Conservation (phyloP, 176 grass and related monocot genomes). For the Raddia distichophylla region DNA sequence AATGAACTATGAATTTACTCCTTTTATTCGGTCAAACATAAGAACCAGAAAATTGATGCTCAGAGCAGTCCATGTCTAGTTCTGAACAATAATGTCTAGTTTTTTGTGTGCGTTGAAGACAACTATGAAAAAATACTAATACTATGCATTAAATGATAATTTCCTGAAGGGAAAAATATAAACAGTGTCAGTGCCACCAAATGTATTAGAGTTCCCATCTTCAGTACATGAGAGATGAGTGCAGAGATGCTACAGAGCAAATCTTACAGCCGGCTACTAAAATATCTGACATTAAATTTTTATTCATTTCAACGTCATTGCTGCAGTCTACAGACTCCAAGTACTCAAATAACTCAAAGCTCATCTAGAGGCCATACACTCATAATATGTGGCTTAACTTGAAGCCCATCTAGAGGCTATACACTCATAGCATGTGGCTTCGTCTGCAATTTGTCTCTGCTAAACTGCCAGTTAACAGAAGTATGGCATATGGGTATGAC, state of each 20-base stretch:
- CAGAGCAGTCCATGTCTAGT: background rate
- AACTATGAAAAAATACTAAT: background rate
- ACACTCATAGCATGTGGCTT: background rate
- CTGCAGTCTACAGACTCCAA: background rate
- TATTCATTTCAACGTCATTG: background rate
- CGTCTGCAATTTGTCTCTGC: background rate
- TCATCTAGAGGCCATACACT: background rate
- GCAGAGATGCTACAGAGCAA: background rate
- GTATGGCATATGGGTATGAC: background rate
- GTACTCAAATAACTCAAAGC: slow-evolving; percentile 3
- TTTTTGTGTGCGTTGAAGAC: background rate
- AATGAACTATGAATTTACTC: background rate
- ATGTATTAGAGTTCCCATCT: slow-evolving; percentile 6
- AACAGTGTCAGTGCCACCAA: background rate
- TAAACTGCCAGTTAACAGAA: background rate
- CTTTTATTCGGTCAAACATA: background rate
- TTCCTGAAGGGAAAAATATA: background rate
- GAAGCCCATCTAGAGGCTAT: background rate
- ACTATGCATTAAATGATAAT: background rate
- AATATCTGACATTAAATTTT: background rate
- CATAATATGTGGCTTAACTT: too few species aligned
- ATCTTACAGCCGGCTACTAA: background rate
- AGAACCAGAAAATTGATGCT: background rate
- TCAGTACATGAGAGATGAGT: background rate
- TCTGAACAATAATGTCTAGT: background rate